Percentiles rank a stretch among this genome's conserved stretches.
phyloP scores from a whole-genome alignment of 2,329 filamentous ascomycete genomes.

The Microthyrium microscopicum region DNA sequence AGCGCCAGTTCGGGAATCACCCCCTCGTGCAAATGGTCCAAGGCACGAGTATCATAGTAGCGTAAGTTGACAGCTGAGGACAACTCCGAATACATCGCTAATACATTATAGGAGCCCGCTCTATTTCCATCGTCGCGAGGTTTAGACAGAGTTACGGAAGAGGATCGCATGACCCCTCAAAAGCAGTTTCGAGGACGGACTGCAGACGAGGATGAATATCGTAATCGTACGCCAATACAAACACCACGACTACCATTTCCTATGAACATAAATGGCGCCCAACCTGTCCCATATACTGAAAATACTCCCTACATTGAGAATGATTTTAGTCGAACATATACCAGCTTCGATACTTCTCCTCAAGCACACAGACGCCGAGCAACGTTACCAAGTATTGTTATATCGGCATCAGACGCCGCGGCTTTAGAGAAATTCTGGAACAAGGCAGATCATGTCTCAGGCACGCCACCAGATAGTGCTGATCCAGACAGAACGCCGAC shows the following conservation, averaged over 20 bases:
- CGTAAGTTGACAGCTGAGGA: no score
- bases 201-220: not conserved
- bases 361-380: conserved; percentile 8
- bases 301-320: not conserved
- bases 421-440: conserved; percentile 4
- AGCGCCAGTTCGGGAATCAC: not conserved
- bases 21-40: not conserved
- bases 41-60: conserved; percentile 8
- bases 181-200: no score
- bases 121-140: no score
- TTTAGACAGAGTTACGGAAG: no score
- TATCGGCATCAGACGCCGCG: conserved; percentile 2
- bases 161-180: no score
- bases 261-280: conserved; percentile 9
- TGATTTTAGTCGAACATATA: conserved; percentile 1
- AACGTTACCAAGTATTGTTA: conserved; percentile 8
- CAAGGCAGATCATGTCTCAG: not conserved
- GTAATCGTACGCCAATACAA: not conserved
- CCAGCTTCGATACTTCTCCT: conserved; percentile 6
- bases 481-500: not conserved
- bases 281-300: not conserved
- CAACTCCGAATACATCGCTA: no score
- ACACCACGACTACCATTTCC: conserved; percentile 8
- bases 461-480: not conserved
- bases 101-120: no score